Evolutionary conservation across 148 eudicot genomes (phyloP), one percentile per base, ranked within the genome.

Genomic region (Nepenthes mirabilis): DNA sequence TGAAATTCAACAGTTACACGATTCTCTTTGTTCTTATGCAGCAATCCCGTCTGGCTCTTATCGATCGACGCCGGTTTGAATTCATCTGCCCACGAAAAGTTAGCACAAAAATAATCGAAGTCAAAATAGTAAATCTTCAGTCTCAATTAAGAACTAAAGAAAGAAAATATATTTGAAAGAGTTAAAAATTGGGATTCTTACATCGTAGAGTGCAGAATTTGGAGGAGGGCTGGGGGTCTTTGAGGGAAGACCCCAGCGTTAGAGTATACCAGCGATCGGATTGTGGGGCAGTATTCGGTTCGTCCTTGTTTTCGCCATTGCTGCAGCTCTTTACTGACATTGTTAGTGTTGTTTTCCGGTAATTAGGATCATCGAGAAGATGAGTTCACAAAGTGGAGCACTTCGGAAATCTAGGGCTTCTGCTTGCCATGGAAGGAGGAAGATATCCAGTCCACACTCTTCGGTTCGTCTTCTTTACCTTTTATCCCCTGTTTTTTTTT

Each of bases 21-120:
- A 65, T 90, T 87, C 50, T 88, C 96, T 71, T 93, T 93, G 59
- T 68, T 74, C 71, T 89, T 82, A 71, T 82, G 96, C 56, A 93
- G 55, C 14, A 66, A 55, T 52, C 98, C 98, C 0, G 82, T 80
- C 64, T 85, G 98, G 60, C 70, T 79, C 76, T 93, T 88, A 62
- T 93, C 98, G 36, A 88, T 86, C 14, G 97, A 91, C 0, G 97
- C 98, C 10, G 98, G 98, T 57, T 88, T 83, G 61, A 93, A 93
- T 65, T 88, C 98, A 79, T 93, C 97, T 91, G 86, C 45, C 6
- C 50, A 57, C 12, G 14, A 34, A 12, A 11, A 49, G 1, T 10
- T 49, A 11, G 3, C 40, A 35, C 37, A 9, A 34, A 11, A 33
- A 2, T 50, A 13, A n/a, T 50, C 60, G n/a, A 23, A 48, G 9